Evolutionary conservation across 768 basidiomycete species (phyloP).

Genomic region (Lactifluus piperatus): DNA sequence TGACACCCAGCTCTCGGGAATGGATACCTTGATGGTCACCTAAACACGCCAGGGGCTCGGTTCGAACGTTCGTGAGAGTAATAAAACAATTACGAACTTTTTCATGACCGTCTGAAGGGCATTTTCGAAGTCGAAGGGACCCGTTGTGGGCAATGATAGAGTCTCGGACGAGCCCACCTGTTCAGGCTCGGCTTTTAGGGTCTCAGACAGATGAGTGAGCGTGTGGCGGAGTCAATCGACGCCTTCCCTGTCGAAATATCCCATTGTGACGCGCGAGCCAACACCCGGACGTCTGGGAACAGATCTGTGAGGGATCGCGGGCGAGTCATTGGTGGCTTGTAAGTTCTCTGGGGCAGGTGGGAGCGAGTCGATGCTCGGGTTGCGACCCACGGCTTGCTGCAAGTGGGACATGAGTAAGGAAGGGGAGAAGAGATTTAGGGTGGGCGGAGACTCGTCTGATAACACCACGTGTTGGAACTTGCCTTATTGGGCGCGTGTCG

Average conservation of each 20-base stretch:
- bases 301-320: neutral
- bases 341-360: neutral
- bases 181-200: neutral
- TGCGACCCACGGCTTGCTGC: neutral
- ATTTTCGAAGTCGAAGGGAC: slow-evolving; percentile 27
- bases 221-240: slow-evolving; percentile 33
- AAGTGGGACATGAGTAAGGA: slow-evolving; percentile 1
- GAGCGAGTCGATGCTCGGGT: slow-evolving; percentile 4
- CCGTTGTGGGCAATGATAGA: slow-evolving; percentile 18
- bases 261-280: slow-evolving; percentile 30
- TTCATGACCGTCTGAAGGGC: slow-evolving; percentile 22
- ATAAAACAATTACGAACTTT: slow-evolving; percentile 17
- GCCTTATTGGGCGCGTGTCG: too few species aligned
- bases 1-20: slow-evolving; percentile 48
- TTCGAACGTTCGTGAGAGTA: too few species aligned
- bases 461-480: too few species aligned
- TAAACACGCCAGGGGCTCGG: too few species aligned
- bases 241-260: slow-evolving; percentile 48
- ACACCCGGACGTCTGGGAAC: neutral
- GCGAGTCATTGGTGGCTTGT: neutral
- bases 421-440: neutral
- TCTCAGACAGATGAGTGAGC: slow-evolving; percentile 24
- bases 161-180: slow-evolving; percentile 20
- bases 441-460: neutral
- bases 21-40: slow-evolving; percentile 43